Conservation (phyloP, 176 grass and related monocot genomes). For the Cenchrus fungigraminus region DNA sequence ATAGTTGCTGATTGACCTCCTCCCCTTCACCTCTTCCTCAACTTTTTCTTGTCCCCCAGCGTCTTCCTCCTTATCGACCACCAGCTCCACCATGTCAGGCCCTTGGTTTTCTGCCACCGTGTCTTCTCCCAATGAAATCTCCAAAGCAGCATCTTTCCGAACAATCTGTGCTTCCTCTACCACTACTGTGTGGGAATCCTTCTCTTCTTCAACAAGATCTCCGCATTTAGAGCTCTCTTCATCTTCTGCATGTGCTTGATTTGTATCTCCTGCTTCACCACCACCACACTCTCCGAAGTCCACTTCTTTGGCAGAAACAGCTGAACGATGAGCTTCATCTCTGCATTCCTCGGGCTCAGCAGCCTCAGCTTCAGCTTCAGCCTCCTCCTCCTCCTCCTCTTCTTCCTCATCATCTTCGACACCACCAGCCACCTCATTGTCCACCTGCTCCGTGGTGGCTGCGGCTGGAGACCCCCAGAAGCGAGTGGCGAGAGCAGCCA, state of each 20-base stretch:
- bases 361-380: neutral
- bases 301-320: constrained; percentile 26
- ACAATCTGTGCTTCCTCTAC: constrained; percentile 33
- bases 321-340: constrained; percentile 36
- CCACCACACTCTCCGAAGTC: constrained; percentile 11
- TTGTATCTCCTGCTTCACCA: constrained; percentile 24
- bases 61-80: neutral
- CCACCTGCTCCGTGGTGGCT: constrained; percentile 51
- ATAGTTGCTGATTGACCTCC: constrained; percentile 54
- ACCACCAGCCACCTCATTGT: constrained; percentile 28
- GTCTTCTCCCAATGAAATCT: constrained; percentile 34
- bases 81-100: constrained; percentile 17
- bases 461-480: constrained; percentile 86
- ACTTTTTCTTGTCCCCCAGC: constrained; percentile 21
- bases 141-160: constrained; percentile 28
- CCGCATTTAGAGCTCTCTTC: constrained; percentile 30
- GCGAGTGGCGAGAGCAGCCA: constrained; percentile 71
- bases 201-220: constrained; percentile 31
- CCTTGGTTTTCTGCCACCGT: neutral
- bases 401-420: constrained; percentile 29
- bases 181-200: neutral
- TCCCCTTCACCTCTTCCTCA: constrained; percentile 54
- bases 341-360: constrained; percentile 9
- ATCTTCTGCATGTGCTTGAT: constrained; percentile 42
- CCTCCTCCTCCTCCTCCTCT: constrained; percentile 22